phyloP scores from a whole-genome alignment of 2,329 filamentous ascomycete genomes.

The Pleurostoma richardsiae region DNA sequence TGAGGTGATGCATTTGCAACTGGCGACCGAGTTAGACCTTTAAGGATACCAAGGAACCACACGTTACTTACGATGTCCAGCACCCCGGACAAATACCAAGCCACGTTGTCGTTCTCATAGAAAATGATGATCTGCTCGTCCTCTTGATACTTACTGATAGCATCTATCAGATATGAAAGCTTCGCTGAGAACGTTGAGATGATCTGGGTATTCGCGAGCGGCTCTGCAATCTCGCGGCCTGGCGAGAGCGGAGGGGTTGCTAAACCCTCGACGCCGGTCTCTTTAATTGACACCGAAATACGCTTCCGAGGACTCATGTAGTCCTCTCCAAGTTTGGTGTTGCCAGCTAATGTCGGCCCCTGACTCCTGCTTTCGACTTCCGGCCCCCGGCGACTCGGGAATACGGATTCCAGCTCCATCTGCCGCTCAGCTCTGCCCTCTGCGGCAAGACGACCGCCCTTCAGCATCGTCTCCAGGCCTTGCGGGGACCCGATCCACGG shows the following conservation, averaged over 20 bases:
- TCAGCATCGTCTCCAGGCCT: conserved; percentile 41
- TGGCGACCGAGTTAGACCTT: conserved; percentile 16
- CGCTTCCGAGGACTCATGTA: conserved; percentile 24
- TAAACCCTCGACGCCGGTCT: conserved; percentile 11
- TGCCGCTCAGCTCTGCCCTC: conserved; percentile 30
- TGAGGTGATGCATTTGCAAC: conserved; percentile 56
- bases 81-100: conserved; percentile 78
- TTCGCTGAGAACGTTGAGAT: conserved; percentile 84
- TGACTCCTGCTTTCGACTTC: neutral
- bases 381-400: neutral
- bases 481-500: conserved; percentile 36
- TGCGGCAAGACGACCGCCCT: conserved; percentile 35
- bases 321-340: conserved; percentile 34
- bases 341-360: conserved; percentile 28
- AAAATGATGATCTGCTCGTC: conserved; percentile 88
- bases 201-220: conserved; percentile 56
- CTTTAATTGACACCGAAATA: conserved; percentile 21
- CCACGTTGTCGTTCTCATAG: conserved; percentile 83
- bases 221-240: conserved; percentile 26
- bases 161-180: conserved; percentile 76
- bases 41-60: neutral
- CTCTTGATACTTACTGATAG: conserved; percentile 61
- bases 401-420: conserved; percentile 17
- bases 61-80: conserved; percentile 61
- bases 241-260: conserved; percentile 11